These are phyloP conservation scores for Puccinia polysora DNA, from an alignment of 1,284 basidiomycete species.

Conservation along the genomic window DNA sequence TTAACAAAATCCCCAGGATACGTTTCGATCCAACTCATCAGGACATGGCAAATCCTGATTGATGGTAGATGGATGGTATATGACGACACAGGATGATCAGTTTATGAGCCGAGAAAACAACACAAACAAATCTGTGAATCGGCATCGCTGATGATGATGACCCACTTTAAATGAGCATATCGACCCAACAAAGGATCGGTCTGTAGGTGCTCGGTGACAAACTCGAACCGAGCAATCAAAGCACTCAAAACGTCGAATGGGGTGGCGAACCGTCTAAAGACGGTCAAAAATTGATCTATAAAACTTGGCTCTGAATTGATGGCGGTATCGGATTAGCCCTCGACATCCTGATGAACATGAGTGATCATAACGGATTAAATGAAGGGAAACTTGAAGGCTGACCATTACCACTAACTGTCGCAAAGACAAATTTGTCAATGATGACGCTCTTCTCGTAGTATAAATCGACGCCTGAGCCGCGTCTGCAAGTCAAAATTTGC, in stretches of 20 bases:
- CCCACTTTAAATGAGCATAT: constrained; percentile 50
- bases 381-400: not conserved
- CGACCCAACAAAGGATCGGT: constrained; percentile 48
- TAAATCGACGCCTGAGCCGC: constrained; percentile 47
- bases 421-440: constrained; percentile 52
- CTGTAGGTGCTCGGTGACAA: constrained; percentile 45
- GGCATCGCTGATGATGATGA: not conserved
- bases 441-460: constrained; percentile 48
- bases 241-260: constrained; percentile 49
- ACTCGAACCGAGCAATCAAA: constrained; percentile 49
- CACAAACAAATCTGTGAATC: not conserved
- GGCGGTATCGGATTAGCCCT: too few relatives aligned
- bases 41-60: constrained; percentile 47
- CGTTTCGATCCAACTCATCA: constrained; percentile 49
- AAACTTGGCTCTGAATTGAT: constrained; percentile 48
- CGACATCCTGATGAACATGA: too few relatives aligned
- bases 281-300: constrained; percentile 50
- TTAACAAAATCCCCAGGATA: constrained; percentile 49
- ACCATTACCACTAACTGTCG: constrained; percentile 51
- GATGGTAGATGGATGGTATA: not conserved
- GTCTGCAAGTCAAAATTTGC: not conserved
- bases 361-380: not conserved
- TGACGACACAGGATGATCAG: not conserved
- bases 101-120: not conserved
- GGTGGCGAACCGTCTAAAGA: constrained; percentile 50